Conservation (phyloP, 345 rosid genomes). For the Ceriops tagal region DNA sequence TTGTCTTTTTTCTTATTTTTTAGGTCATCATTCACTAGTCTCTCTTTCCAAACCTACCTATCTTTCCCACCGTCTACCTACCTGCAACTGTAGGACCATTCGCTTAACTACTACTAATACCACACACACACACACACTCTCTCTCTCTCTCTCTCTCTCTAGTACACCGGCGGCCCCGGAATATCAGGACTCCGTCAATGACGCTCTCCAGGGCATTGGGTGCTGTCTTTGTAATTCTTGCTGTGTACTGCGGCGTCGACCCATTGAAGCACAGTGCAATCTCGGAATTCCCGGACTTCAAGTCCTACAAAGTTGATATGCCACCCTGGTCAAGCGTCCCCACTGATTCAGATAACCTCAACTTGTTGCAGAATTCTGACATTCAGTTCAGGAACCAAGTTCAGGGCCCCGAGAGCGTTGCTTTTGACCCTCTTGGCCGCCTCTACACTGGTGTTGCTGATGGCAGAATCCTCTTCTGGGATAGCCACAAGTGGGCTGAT, state of each 20-base stretch:
- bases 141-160: too few relatives aligned
- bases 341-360: slow-evolving; percentile 41
- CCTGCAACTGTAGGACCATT: too few relatives aligned
- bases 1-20: too few relatives aligned
- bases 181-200: slow-evolving; percentile 19
- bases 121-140: too few relatives aligned
- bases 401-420: slow-evolving; percentile 95
- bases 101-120: too few relatives aligned
- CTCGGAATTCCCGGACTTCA: slow-evolving; percentile 60
- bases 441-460: slow-evolving; percentile 94
- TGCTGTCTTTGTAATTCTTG: slow-evolving; percentile 46
- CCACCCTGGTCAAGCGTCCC: slow-evolving; percentile 49
- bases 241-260: slow-evolving; percentile 73
- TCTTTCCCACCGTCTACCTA: too few relatives aligned
- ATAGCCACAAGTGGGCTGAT: slow-evolving; percentile 66
- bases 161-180: neutral
- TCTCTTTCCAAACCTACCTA: too few relatives aligned
- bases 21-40: too few relatives aligned
- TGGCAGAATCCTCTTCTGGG: slow-evolving; percentile 76
- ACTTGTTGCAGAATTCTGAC: slow-evolving; percentile 69
- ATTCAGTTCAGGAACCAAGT: slow-evolving; percentile 65
- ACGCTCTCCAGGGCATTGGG: slow-evolving; percentile 31
- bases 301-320: slow-evolving; percentile 40
- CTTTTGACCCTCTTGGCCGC: slow-evolving; percentile 82
- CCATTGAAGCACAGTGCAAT: slow-evolving; percentile 75